phyloP scores from a whole-genome alignment of 1,139 yeast genomes.

The Nadsonia starkeyi-henricii region DNA sequence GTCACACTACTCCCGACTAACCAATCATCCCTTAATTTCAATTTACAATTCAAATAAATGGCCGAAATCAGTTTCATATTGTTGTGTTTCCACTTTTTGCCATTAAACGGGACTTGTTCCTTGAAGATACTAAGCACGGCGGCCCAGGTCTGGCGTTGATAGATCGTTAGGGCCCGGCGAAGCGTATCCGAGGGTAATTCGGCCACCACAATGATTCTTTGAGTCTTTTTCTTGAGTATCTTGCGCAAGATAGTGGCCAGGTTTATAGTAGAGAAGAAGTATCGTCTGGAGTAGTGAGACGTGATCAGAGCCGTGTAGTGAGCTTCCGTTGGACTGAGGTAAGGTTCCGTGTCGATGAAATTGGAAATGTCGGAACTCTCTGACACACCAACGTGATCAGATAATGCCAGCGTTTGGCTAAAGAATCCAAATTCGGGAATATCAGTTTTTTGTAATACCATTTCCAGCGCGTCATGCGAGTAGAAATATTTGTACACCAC shows the following conservation, averaged over 20 bases:
- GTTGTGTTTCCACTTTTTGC: slow-evolving; percentile 84
- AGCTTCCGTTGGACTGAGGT: slow-evolving; percentile 2
- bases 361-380: too few species aligned
- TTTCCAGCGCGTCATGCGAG: slow-evolving; percentile 24
- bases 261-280: slow-evolving; percentile 22
- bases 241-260: slow-evolving; percentile 23
- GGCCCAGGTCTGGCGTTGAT: slow-evolving; percentile 47
- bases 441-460: slow-evolving; percentile 19
- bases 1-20: slow-evolving; percentile 72
- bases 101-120: slow-evolving; percentile 78
- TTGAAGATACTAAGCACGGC: slow-evolving; percentile 62
- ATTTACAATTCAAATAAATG: slow-evolving; percentile 61
- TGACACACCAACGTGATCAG: too few species aligned
- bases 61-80: slow-evolving; percentile 91
- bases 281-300: slow-evolving; percentile 11
- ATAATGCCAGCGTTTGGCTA: too few species aligned
- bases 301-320: not conserved
- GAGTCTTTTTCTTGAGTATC: slow-evolving; percentile 25
- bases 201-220: slow-evolving; percentile 28
- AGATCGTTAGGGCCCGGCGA: slow-evolving; percentile 28
- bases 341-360: not conserved
- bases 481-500: slow-evolving; percentile 27
- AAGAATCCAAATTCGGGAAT: slow-evolving; percentile 33
- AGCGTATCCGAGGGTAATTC: slow-evolving; percentile 30
- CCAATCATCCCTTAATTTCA: slow-evolving; percentile 77